Conservation (phyloP, 257 asterid genomes). For the Paraleonurus japonicus region DNA sequence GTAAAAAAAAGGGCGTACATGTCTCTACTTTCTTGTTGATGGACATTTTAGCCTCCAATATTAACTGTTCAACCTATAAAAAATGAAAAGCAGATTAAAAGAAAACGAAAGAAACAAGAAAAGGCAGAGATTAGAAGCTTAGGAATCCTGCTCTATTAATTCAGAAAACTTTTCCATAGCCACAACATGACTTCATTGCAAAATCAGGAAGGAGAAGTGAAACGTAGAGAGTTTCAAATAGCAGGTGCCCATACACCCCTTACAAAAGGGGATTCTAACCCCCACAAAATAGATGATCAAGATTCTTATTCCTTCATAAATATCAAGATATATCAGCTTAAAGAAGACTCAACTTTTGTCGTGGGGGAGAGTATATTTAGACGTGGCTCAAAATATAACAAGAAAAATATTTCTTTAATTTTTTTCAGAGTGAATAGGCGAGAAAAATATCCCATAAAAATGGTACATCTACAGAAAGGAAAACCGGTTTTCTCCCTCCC, state of each 20-base stretch:
- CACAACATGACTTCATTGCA: slow-evolving; percentile 13
- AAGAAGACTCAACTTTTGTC: slow-evolving; percentile 11
- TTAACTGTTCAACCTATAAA: slow-evolving; percentile 33
- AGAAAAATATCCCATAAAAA: slow-evolving; percentile 23
- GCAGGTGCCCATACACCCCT: slow-evolving; percentile 21
- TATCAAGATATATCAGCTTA: slow-evolving; percentile 5
- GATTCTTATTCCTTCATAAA: slow-evolving; percentile 24
- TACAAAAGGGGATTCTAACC: slow-evolving; percentile 31
- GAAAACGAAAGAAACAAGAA: slow-evolving; percentile 14
- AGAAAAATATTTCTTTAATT: slow-evolving; percentile 10
- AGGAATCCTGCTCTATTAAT: background rate
- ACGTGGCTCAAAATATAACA: slow-evolving; percentile 29
- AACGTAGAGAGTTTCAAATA: background rate
- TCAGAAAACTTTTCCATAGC: slow-evolving; percentile 7
- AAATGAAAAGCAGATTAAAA: slow-evolving; percentile 8
- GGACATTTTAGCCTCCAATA: slow-evolving; percentile 47
- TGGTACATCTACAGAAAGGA: slow-evolving; percentile 3
- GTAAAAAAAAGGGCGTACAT: slow-evolving; percentile 32
- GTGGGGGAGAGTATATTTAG: background rate
- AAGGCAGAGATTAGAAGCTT: background rate
- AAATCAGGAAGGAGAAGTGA: background rate
- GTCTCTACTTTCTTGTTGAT: slow-evolving; percentile 56
- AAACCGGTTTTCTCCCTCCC: background rate
- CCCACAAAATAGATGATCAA: slow-evolving; percentile 22
- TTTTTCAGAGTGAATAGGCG: background rate